Base-by-base conservation (phyloP, 2,329 filamentous ascomycete genomes). In the Pseudofabraea citricarpa region DNA sequence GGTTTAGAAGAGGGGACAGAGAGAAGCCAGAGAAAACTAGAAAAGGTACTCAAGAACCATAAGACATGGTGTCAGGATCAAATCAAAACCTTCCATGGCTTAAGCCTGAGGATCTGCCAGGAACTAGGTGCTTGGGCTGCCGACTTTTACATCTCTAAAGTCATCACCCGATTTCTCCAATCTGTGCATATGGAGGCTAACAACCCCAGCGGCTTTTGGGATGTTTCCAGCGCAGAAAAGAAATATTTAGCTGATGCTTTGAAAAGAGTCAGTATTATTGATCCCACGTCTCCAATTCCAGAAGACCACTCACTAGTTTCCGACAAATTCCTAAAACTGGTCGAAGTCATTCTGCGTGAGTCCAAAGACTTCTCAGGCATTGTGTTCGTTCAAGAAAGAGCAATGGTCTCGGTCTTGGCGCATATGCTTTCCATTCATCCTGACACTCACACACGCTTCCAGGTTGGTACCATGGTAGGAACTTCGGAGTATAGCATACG, bases 91-190 rank as follows among this genome's bases (percentile, higher is more conserved):
- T 71, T 90, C 6, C 66, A 67, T 33, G 65, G 67, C 2, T 77
- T 73, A 23, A 69, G 74, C 10, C 36, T 49, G 1, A 69, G 72
- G 12, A 69, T 90, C 1, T 68, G 68, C 18, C 52, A 59, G 3
- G 74, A 85, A 36, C 69, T 90, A 4, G 87, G 87, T 0, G 51
- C 68, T 1, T 90, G 84, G 83, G 83, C 83, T 1, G 74, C 75
- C 0, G 81, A 90, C 38, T 75, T 73, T 39, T 90, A 82, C 56
- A 75, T 90, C 8, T 57, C 64, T 43, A 46, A 62, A 21, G 49
- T 64, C 31, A 58, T 70, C 13, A 58, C 69, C n/a, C 64, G 63
- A 2, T 74, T 84, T 48, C 69, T 72, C 2, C 40, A 63, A 60
- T n/a, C n/a, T n/a, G n/a, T n/a, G n/a, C n/a, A n/a, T n/a, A 3